phyloP scores from a whole-genome alignment of 768 basidiomycete genomes.

The Lactifluus volemus region DNA sequence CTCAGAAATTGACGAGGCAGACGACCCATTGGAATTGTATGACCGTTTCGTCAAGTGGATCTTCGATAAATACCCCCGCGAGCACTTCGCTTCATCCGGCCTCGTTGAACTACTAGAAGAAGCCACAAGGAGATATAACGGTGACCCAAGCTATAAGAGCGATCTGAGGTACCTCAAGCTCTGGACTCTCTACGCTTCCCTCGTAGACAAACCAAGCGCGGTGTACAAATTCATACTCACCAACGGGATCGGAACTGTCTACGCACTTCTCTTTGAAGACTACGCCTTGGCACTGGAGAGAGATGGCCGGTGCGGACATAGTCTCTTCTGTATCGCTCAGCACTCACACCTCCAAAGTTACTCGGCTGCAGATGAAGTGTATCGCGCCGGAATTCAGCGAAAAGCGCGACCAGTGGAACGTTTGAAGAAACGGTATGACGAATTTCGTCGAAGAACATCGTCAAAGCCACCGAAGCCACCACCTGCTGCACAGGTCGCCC shows the following conservation, averaged over 20 bases:
- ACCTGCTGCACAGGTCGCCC: slow-evolving; percentile 1
- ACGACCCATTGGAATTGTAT: slow-evolving; percentile 82
- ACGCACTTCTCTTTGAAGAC: slow-evolving; percentile 83
- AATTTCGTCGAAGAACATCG: slow-evolving; percentile 43
- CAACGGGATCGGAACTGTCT: slow-evolving; percentile 51
- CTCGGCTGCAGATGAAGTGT: slow-evolving; percentile 73
- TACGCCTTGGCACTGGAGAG: slow-evolving; percentile 76
- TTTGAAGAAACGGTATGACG: slow-evolving; percentile 70
- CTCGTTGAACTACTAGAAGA: slow-evolving; percentile 77
- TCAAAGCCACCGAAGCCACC: slow-evolving; percentile 1
- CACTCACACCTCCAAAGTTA: slow-evolving; percentile 35
- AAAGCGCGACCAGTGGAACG: slow-evolving; percentile 77
- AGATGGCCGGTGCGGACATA: slow-evolving; percentile 51
- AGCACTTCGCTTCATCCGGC: slow-evolving; percentile 59
- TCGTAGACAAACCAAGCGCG: slow-evolving; percentile 61
- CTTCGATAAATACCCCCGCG: slow-evolving; percentile 63
- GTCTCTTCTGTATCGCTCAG: background rate
- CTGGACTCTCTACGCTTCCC: slow-evolving; percentile 82
- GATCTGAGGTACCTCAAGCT: slow-evolving; percentile 88
- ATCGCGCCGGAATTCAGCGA: slow-evolving; percentile 72
- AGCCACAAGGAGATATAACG: slow-evolving; percentile 70
- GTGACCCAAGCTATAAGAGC: slow-evolving; percentile 75
- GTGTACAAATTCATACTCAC: slow-evolving; percentile 48
- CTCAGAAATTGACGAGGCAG: slow-evolving; percentile 45
- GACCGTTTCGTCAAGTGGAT: slow-evolving; percentile 89